Conservation (phyloP, 768 basidiomycete species). For the Podaxis carcinomalis region DNA sequence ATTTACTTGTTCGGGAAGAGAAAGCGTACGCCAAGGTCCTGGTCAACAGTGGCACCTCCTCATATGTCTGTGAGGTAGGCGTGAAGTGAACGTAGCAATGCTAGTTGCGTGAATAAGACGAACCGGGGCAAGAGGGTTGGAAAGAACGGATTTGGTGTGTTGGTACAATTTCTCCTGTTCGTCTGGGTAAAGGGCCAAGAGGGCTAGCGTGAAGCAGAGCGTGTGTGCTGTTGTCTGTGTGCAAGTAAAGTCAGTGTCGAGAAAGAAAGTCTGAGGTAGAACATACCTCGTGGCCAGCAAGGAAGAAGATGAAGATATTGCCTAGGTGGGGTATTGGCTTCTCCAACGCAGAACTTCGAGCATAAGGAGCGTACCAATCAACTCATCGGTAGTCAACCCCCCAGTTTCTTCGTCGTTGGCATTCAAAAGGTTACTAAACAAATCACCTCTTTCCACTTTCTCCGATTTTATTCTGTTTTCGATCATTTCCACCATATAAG, state of each 20-base stretch:
- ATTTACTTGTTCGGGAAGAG: not conserved
- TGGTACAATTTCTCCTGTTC: conserved; percentile 40
- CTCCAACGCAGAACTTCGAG: too few relatives aligned
- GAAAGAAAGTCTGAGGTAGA: not conserved
- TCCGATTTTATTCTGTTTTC: conserved; percentile 28
- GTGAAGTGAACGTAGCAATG: not conserved
- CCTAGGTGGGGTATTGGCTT: conserved; percentile 16
- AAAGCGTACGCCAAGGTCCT: conserved; percentile 26
- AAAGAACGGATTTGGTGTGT: conserved; percentile 26
- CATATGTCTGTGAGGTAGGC: conserved; percentile 21
- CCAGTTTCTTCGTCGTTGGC: conserved; percentile 34
- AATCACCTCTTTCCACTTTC: conserved; percentile 39
- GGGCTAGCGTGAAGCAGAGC: conserved; percentile 33
- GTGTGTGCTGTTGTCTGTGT: conserved; percentile 35
- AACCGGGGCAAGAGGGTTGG: conserved; percentile 17
- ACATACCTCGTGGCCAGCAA: conserved; percentile 54
- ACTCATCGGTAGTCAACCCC: conserved; percentile 34
- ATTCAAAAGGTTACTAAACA: conserved; percentile 45
- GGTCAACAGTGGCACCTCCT: conserved; percentile 26
- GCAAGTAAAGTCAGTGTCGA: not conserved
- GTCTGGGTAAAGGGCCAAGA: conserved; percentile 40
- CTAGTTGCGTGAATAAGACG: not conserved
- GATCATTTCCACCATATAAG: conserved; percentile 51
- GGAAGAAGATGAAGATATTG: conserved; percentile 41
- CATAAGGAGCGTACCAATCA: conserved; percentile 24